A percentile compares a stretch with the other conserved stretches of the same genome.
phyloP scores from a whole-genome alignment of 352 stramenopile genomes.

The Phytophthora megakarya region DNA sequence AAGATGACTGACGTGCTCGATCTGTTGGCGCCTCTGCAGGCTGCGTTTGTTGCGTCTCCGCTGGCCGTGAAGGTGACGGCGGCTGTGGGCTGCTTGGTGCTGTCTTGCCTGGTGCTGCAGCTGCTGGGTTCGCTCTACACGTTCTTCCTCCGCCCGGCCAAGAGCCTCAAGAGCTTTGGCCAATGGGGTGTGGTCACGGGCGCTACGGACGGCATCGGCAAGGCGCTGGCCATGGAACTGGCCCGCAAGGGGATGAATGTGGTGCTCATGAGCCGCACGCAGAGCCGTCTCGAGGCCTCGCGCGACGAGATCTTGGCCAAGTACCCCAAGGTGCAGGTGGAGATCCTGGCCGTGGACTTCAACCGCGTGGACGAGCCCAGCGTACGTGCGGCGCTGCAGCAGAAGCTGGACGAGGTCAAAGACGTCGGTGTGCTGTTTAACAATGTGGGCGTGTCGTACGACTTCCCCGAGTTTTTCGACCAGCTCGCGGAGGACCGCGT shows the following conservation, averaged over 20 bases:
- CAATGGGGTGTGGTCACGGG: conserved; percentile 98
- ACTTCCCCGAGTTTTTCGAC: conserved; percentile 98
- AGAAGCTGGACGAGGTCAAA: conserved; percentile 69
- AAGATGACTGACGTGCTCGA: conserved; percentile 38
- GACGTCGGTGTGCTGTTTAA: conserved; percentile 99
- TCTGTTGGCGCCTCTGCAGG: conserved; percentile 35
- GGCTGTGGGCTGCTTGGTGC: conserved; percentile 50
- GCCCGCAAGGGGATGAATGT: conserved; percentile 97
- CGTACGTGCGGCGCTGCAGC: conserved; percentile 60
- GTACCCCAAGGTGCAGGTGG: conserved; percentile 88
- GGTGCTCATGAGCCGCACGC: conserved; percentile 97
- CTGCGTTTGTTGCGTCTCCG: conserved; percentile 39
- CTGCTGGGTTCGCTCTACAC: conserved; percentile 61
- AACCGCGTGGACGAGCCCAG: conserved; percentile 85
- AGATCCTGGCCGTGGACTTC: conserved; percentile 94
- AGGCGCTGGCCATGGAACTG: conserved; percentile 93
- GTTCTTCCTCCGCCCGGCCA: conserved; percentile 94
- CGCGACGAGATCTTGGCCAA: conserved; percentile 94
- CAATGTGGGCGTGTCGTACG: conserved; percentile 99
- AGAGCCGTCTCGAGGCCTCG: conserved; percentile 94
- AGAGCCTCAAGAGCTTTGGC: conserved; percentile 95
- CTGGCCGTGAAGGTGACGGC: conserved; percentile 50
- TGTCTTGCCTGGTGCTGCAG: conserved; percentile 58
- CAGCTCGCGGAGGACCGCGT: conserved; percentile 95
- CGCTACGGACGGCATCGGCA: conserved; percentile 94